Base-by-base conservation (phyloP, 768 basidiomycete species). In the Russula ochroleuca region DNA sequence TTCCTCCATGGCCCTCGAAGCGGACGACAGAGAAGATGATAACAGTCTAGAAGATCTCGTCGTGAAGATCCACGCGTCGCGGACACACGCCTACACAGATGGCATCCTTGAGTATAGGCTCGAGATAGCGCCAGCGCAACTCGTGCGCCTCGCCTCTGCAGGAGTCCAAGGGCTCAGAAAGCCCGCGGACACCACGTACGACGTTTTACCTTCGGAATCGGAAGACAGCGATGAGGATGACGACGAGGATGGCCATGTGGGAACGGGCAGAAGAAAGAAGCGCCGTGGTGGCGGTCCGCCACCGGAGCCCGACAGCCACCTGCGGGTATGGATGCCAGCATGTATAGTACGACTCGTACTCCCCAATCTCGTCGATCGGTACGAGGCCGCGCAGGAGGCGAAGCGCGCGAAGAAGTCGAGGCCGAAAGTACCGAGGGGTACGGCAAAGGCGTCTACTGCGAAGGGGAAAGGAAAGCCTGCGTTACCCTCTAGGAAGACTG, bases 311-410 rank as follows among this genome's bases (percentile, higher is more conserved):
- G 74, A 77, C n/a, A 79, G 77, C 53, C 81, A 82, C 59, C 72
- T 86, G 54, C 80, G 87, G 15, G 72, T 93, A 13, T 96, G 93
- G 93, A 81, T 94, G 74, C 90, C 93, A 0, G 91, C 88, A 25
- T 85, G 81, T 58, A 87, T 96, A 79, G 81, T 94, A 13, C 74
- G 77, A 14, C 73, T 84, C 37, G 90, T 82, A 2, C 87, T 85
- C 63, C 88, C 91, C 10, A 74, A 75, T 4, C 71, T 95, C 25
- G 86, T 87, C 5, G 74, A 81, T 48, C 80, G 80, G 19, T 94
- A 80, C 66, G 84, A 90, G 62, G 80, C 77, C 13, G 68, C 70
- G 17, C 73, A 79, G 66, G 76, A 77, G 63, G 64, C 64, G 40
- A 64, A 64, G 41, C 59, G 59, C 19, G 38, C 48, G 40, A 64